Evolutionary conservation across 805 yeast genomes (phyloP), one percentile per base, ranked within the genome.

Genomic region (Lipomyces oligophaga): DNA sequence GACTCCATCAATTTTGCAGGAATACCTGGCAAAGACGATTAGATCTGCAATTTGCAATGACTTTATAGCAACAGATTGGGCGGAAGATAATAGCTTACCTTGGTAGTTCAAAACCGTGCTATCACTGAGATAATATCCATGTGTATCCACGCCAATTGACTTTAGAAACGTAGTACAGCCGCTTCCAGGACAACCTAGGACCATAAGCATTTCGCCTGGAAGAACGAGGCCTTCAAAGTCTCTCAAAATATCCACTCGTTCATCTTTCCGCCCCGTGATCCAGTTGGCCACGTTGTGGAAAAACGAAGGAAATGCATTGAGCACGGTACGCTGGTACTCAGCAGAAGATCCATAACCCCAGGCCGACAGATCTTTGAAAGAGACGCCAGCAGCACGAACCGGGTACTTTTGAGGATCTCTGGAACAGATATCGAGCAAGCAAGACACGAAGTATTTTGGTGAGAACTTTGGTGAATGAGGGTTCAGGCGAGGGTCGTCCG

Each of bases 141-240:
- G 73, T 1, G 82, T 78, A 38, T 73, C 72, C 25, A 76, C 67
- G 34, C 81, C 72, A 38, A 80, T 64, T 3, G 81, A 67, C 59
- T 79, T 79, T 57, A 80, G 67, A 41, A 79, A 66, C 3, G 85
- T 79, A 5, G 84, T 69, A 58, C 85, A 80, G 34, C 85, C 85
- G 28, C 83, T 73, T 36, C 90, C 90, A 1, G 90, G 90, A 64
- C 89, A 75, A 47, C 93, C 90, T 36, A 83, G 68, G 6, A 83
- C 89, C 44, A 83, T 84, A 4, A 82, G 77, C 37, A 81, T 69
- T 50, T 81, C 81, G 44, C 88, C 88, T 1, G 87, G 83, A 45
- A 67, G 69, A 31, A 77, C 60, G 13, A 75, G 54, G 19, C 81
- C 85, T 50, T 78, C 81, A 74, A 68, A 54, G 71, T 77, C 55